phyloP scores from a whole-genome alignment of 139 green algal genomes.

The Edaphochlamys debaryana region DNA sequence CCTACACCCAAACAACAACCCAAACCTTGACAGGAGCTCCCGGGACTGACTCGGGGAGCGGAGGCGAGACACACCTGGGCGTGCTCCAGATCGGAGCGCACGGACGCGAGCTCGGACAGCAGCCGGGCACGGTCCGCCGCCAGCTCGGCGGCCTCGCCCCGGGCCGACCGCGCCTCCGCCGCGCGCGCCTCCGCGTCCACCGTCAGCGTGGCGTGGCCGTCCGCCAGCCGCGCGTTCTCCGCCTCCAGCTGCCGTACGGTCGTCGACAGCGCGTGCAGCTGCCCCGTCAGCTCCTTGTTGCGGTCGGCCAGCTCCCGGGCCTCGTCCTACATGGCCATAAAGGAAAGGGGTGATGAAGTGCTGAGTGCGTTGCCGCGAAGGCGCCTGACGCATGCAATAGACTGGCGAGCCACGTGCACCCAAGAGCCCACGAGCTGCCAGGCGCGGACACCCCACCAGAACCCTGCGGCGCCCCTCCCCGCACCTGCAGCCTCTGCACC shows the following conservation, averaged over 20 bases:
- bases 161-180: background rate
- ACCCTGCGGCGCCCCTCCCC: too few species aligned
- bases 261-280: conserved; percentile 2
- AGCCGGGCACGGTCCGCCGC: conserved; percentile 4
- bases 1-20: too few species aligned
- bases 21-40: too few species aligned
- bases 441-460: too few species aligned
- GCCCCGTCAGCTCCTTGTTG: conserved; percentile 5
- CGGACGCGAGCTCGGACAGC: background rate
- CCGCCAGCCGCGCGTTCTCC: conserved; percentile 10
- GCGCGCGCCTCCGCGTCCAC: conserved; percentile 15
- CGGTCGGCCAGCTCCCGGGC: background rate
- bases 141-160: conserved; percentile 16
- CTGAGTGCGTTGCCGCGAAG: too few species aligned
- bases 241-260: conserved; percentile 13
- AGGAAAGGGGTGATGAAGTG: too few species aligned
- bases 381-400: too few species aligned
- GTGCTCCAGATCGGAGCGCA: background rate
- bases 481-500: conserved; percentile 25
- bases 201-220: conserved; percentile 18
- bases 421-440: too few species aligned
- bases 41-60: too few species aligned
- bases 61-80: background rate
- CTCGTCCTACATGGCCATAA: too few species aligned
- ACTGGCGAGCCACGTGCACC: too few species aligned